Base-by-base conservation (phyloP, 2,329 filamentous ascomycete species). In the Ophiostoma himal-ulmi region DNA sequence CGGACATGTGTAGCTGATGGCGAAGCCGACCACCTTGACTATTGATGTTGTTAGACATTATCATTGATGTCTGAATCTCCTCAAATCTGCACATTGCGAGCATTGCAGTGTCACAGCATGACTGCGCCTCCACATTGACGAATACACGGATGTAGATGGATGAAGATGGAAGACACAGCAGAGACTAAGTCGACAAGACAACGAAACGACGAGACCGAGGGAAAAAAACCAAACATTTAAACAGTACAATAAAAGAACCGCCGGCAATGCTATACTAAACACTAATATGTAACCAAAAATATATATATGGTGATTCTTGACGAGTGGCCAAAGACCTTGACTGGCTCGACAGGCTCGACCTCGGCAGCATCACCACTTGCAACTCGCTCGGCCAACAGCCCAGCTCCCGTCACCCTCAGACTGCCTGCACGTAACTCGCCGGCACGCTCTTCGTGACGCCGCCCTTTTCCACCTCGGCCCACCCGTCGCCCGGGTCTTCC, bases 381-480 rank as follows among this genome's bases (percentile, higher is more conserved):
- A 30, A 30, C 30, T 30, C 30, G 30, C 30, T 30, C 30, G 37
- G 37, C 11, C 44, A 48, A 5, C 44, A 17, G 6, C 44, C 14
- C 14, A 44, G 1, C 52, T 7, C 26, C 39, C 60, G 1, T 1
- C 57, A 17, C 41, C 17, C 14, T 44, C 82, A 91, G 68, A 92
- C 87, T 76, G 90, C 86, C 80, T 93, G 91, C 72, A 98, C 87
- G 82, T 98, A 99, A 79, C 93, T 96, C 52, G 94, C 94, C 65
- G 95, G 95, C 69, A 99, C 95, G 78, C 93, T 97, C 77, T 89
- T 94, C 67, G 89, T 92, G 57, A 89, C 83, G 1, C 94, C 94
- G 22, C 92, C 93, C 79, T 92, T 93, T 82, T 98, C 95, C 22
- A 99, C 95, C 81, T 98, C 95, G 37, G 90, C 92, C 95, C 95